Percentiles rank a stretch among this genome's conserved stretches.
Evolutionary conservation across 2,329 filamentous ascomycete genomes (phyloP).

Genomic region (Fusarium newnesense): DNA sequence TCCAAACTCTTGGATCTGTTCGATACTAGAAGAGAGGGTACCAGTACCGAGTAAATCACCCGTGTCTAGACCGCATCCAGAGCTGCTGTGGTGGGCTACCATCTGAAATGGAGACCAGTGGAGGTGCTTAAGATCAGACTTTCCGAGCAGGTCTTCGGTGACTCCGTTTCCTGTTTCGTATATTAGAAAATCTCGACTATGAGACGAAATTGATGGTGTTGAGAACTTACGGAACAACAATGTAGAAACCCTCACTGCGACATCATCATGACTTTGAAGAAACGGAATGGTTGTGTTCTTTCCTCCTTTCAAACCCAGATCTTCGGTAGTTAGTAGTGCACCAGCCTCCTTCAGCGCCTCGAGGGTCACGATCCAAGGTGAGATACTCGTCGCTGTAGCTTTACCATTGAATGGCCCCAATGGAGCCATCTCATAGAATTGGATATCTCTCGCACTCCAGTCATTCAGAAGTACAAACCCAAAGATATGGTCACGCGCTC

Average conservation of each 20-base stretch:
- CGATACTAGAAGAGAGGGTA: neutral
- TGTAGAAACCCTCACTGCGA: neutral
- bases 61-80: neutral
- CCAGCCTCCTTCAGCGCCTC: neutral
- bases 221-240: neutral
- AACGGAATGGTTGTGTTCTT: neutral
- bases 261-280: neutral
- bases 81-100: neutral
- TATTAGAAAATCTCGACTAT: fast-evolving
- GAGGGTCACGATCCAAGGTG: neutral
- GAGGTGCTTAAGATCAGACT: neutral
- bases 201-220: fast-evolving
- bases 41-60: neutral
- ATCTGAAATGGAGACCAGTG: neutral
- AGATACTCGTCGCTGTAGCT: neutral
- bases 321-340: neutral
- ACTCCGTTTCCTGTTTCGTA: neutral
- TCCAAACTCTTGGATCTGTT: neutral
- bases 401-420: neutral
- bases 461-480: neutral
- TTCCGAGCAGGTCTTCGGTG: neutral
- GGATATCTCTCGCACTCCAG: neutral
- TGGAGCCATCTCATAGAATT: neutral
- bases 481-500: neutral
- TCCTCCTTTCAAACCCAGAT: neutral